Evolutionary conservation across 140 eudicot species (phyloP), one percentile per base, ranked within the genome.

Genomic region (Flaveria floridana): DNA sequence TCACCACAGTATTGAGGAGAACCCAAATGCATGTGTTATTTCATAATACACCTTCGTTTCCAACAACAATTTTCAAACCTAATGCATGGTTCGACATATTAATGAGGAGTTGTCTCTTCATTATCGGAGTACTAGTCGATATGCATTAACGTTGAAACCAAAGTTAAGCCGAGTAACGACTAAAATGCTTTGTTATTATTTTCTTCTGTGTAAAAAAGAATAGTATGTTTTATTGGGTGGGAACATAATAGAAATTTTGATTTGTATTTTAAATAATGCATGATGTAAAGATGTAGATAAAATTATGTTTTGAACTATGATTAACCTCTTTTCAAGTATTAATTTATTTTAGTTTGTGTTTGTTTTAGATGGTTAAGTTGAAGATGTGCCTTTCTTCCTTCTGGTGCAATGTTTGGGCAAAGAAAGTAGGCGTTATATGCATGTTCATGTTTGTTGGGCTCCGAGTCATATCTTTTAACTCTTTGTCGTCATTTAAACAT

Each of bases 1-100:
- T 65, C 91, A 86, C 28, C 94, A 84, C 62, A 85, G 92, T 78
- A 85, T 92, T 62, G 98, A 92, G 72, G 98, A 92, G 86, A 92
- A 88, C 76, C 92, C 95, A 46, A 92, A 85, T 78, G 89, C 82
- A 26, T 92, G 98, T 46, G 81, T 76, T 18, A 87, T 92, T 15
- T 79, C 73, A 20, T 89, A 72, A 85, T 26, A 37, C 47, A 41
- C 63, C 58, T 16, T 15, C 26, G 37, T 21, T 37, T 44, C 72
- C 58, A 68, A 46, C 51, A 39, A 65, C 52, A 65, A 18, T 65
- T 65, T 68, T 44, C 39, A 9, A 16, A 34, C 52, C 13, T 30
- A 4, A 53, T 5, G 61, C 61, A 53, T 1, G 61, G 12, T 53
- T n/a, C 48, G 50, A 7, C 47, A 15, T 30, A 13, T 34, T 30